Evolutionary conservation across 75 land plant species (phyloP), one percentile per base, ranked within the genome.

Genomic region (Cupressus sempervirens): DNA sequence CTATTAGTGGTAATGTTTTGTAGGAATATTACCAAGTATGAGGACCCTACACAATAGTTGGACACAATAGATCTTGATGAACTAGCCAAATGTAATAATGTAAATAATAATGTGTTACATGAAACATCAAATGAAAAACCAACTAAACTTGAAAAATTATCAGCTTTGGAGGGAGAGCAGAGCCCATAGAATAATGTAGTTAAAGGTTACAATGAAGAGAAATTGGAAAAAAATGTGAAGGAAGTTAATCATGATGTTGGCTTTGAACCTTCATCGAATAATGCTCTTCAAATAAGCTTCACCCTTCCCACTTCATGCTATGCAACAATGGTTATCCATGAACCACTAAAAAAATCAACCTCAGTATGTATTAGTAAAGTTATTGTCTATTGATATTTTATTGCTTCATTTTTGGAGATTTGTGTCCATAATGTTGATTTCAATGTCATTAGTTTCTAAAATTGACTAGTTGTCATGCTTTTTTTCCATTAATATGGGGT

Each of bases 241-340:
- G 50, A 82, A 83, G 84, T 8, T 3, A 85, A 74, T 53, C 2
- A 67, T 53, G 4, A 15, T 30, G 46, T n/a, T 70, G 35, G 23
- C 14, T 62, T 88, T 87, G 85, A 83, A 43, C 52, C 84, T 75
- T 53, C 85, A 81, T n/a, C 76, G 0, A 90, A 89, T 41, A 87
- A 83, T 80, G 99, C 99, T 83, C 91, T 94, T 23, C 95, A 93
- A 85, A 84, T 97, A 80, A 83, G 84, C 38, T 94, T 97, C 80
- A 96, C 95, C 52, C 89, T 97, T 72, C 96, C 98, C 20, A 83
- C 96, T 68, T 97, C 99, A 56, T 89, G 94, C 83, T 97, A 97
- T 89, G 99, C 99, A 14, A 97, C 99, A 43, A 96, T 97, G 98
- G 98, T 96, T 46, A 92, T 97, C 14, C 89, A 98, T 81, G 98